A percentile compares a stretch with the other conserved stretches of the same genome.
Evolutionary conservation across 495 filamentous ascomycete species (phyloP).

Genomic region (Hyaloscypha hepaticicola): DNA sequence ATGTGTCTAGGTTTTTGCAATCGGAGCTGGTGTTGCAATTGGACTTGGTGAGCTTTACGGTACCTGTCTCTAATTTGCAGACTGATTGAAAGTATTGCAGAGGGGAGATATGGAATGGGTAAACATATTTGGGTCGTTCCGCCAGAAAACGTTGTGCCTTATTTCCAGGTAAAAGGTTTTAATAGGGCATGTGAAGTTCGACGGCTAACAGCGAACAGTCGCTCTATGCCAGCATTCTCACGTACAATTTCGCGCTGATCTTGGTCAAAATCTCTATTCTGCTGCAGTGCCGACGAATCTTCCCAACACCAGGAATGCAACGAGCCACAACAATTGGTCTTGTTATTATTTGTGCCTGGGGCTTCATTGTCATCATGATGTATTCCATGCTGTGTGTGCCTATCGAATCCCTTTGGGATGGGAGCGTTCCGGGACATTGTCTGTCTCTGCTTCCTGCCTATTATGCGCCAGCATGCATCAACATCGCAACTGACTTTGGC

Average conservation of each 20-base stretch:
- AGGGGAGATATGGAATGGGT: background rate
- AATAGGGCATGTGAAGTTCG: background rate
- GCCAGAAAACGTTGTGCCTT: background rate
- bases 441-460: background rate
- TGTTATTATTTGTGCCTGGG: background rate
- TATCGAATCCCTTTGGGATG: background rate
- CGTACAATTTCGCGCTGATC: background rate
- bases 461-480: conserved; percentile 44
- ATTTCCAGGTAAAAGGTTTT: background rate
- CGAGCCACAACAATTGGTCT: background rate
- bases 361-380: background rate
- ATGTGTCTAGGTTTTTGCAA: background rate
- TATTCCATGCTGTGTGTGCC: background rate
- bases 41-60: background rate
- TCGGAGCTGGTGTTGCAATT: conserved; percentile 3
- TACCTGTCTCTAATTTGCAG: background rate
- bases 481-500: conserved; percentile 57
- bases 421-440: background rate
- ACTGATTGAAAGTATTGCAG: conserved; percentile 2
- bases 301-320: background rate
- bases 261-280: background rate
- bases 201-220: background rate
- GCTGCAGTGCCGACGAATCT: conserved; percentile 2
- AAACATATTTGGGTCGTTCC: conserved; percentile 1
- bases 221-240: background rate